Conservation (phyloP, 345 rosid genomes). For the Eucalyptus guilfoylei region DNA sequence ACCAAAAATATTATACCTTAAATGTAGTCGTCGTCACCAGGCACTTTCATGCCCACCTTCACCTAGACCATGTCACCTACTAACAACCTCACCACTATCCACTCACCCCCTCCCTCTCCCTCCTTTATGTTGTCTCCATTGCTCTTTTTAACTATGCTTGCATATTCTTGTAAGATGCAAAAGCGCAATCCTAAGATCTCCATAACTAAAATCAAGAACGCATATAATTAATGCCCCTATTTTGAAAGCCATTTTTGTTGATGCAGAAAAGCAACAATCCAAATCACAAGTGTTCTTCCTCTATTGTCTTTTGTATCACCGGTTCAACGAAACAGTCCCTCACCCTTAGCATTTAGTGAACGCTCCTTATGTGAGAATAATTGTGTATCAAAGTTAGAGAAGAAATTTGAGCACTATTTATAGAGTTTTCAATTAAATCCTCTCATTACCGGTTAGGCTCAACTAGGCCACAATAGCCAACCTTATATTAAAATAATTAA, state of each 20-base stretch:
- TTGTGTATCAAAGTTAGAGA: too few species aligned
- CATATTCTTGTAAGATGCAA: not conserved
- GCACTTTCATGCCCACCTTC: not conserved
- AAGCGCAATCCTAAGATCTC: too few species aligned
- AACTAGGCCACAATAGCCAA: accelerated
- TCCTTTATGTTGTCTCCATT: not conserved
- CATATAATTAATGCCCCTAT: too few species aligned
- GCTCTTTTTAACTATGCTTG: not conserved
- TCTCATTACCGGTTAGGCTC: accelerated
- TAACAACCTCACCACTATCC: not conserved
- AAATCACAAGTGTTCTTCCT: too few species aligned
- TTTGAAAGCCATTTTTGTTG: too few species aligned
- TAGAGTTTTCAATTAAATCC: accelerated
- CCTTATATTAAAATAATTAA: too few species aligned
- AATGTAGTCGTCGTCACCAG: not conserved
- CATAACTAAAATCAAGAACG: too few species aligned
- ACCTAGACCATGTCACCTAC: not conserved
- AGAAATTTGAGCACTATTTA: too few species aligned
- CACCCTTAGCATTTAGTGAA: too few species aligned
- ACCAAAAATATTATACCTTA: not conserved
- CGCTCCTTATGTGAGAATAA: too few species aligned
- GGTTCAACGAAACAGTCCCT: too few species aligned
- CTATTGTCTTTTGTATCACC: too few species aligned
- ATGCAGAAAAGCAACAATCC: accelerated
- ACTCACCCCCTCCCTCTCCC: not conserved